A percentile compares a stretch with the other conserved stretches of the same genome.
phyloP scores from a whole-genome alignment of 352 stramenopile species.

The Phytopythium oedochilum region DNA sequence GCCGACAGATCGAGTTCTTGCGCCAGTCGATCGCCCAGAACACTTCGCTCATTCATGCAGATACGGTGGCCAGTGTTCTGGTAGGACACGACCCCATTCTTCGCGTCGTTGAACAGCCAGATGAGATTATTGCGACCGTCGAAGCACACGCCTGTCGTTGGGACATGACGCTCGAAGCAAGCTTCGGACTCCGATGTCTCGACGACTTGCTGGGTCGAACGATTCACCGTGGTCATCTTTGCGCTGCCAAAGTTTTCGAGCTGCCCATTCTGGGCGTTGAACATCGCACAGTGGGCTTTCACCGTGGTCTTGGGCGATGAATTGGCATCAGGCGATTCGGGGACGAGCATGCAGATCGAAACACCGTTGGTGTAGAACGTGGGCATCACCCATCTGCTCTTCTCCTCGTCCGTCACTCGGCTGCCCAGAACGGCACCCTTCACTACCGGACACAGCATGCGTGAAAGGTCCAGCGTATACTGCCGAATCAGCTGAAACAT shows the following conservation, averaged over 20 bases:
- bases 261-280: conserved; percentile 42
- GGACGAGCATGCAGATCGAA: conserved; percentile 15
- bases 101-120: conserved; percentile 28
- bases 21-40: conserved; percentile 7
- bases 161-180: conserved; percentile 21
- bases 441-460: conserved; percentile 12
- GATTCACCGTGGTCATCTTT: background rate
- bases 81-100: conserved; percentile 26
- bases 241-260: conserved; percentile 2
- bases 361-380: conserved; percentile 29
- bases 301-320: conserved; percentile 5
- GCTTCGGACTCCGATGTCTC: background rate
- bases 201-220: conserved; percentile 2
- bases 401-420: conserved; percentile 2
- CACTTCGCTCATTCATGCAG: conserved; percentile 25
- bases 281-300: conserved; percentile 32
- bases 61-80: conserved; percentile 41
- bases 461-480: background rate
- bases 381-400: conserved; percentile 10
- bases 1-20: background rate
- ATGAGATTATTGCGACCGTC: conserved; percentile 44
- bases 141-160: conserved; percentile 35
- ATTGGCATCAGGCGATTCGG: conserved; percentile 7
- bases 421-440: conserved; percentile 4
- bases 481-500: conserved; percentile 12